Evolutionary conservation across 129 eudicot species (phyloP), one percentile per base, ranked within the genome.

Genomic region (Oenanthe sinensis): DNA sequence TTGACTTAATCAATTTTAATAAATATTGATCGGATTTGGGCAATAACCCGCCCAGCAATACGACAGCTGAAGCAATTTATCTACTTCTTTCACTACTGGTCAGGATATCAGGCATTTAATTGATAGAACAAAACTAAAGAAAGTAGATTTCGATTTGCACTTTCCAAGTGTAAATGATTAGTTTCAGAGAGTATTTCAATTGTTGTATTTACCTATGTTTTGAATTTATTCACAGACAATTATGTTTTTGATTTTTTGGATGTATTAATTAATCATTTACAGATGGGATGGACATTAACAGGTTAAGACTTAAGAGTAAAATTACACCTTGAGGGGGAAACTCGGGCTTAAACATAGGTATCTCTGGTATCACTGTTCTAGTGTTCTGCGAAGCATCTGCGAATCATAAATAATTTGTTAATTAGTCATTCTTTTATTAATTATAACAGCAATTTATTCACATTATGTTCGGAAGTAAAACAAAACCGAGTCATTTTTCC

Each of bases 291-390:
- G 1, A 30, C 2, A 11, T 6, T 26, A 11, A 75, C 30, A 50
- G 24, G 26, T 28, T 37, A 75, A 49, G 81, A 75, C 16, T 28
- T 37, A 71, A 49, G 81, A 75, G 13, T 40, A 50, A 79, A 69
- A 24, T 69, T 72, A 71, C 46, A 93, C 97, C 98, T 91, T 91
- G 98, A 79, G 91, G 90, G 84, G 97, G 96, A 74, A 85, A 93
- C 84, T 91, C 96, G 17, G 97, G 98, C 79, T 81, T 92, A 75
- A 87, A 93, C 97, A 93, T 91, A 4, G 97, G 97, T 70, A 85
- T 63, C 83, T 93, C 98, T 33, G 98, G 98, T 87, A 93, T 93
- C 81, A 90, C 91, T 73, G 96, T 89, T 69, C 88, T 87, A 90
- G 90, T 73, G 96, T 89, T 69, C 88, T 87, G 86, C 82, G 86